These are phyloP conservation scores for Hansenula sp. DNA, from an alignment of 1,139 yeast genomes.

Conservation along the genomic window DNA sequence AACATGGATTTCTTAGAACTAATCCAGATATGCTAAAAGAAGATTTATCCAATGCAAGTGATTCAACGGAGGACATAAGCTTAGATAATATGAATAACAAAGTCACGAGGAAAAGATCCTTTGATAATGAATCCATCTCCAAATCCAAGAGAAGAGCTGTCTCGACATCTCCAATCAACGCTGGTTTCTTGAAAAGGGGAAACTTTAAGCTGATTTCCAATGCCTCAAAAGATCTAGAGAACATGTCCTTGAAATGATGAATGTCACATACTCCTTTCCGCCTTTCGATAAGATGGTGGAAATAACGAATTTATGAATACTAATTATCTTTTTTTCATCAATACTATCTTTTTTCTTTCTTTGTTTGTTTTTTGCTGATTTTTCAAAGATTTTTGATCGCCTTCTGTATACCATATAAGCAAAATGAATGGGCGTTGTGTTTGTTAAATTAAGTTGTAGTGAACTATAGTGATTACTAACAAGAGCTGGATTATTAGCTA, in stretches of 20 bases:
- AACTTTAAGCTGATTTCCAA: slow-evolving; percentile 22
- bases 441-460: too few species aligned
- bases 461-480: too few species aligned
- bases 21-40: neutral
- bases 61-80: neutral
- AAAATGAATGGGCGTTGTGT: too few species aligned
- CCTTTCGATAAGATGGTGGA: neutral
- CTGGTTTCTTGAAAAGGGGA: slow-evolving; percentile 15
- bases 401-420: too few species aligned
- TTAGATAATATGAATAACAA: slow-evolving; percentile 4
- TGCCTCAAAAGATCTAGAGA: slow-evolving; percentile 20
- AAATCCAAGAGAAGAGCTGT: slow-evolving; percentile 23
- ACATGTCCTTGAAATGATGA: slow-evolving; percentile 31
- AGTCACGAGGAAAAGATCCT: slow-evolving; percentile 16
- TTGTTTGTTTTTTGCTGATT: too few species aligned
- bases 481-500: neutral
- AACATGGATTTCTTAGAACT: slow-evolving; percentile 7
- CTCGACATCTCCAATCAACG: slow-evolving; percentile 20
- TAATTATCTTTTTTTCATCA: too few species aligned
- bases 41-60: neutral
- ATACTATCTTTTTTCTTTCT: too few species aligned
- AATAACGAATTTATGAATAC: neutral
- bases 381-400: too few species aligned
- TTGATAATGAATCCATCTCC: slow-evolving; percentile 11
- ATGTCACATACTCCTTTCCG: slow-evolving; percentile 23